phyloP scores from a whole-genome alignment of 495 filamentous ascomycete species.

The Aspergillus egyptiacus region DNA sequence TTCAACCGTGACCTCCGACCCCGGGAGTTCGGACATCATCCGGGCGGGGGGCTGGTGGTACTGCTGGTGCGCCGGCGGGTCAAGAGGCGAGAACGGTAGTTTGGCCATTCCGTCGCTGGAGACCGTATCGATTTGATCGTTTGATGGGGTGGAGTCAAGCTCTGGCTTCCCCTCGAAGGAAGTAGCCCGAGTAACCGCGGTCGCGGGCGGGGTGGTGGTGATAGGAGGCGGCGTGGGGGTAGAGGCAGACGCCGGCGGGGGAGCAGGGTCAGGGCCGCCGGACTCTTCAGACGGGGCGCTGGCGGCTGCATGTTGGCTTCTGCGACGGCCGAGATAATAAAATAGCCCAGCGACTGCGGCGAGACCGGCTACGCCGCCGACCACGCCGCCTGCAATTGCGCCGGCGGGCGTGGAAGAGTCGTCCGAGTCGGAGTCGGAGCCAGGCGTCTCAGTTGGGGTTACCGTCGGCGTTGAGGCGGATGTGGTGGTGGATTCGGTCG shows the following conservation, averaged over 20 bases:
- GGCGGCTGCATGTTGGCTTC: background rate
- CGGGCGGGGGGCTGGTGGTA: background rate
- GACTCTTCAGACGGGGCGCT: background rate
- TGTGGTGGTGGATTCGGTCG: background rate
- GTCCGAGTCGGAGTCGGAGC: background rate
- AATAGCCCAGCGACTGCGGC: background rate
- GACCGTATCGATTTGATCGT: background rate
- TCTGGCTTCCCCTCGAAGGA: background rate
- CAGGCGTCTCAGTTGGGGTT: background rate
- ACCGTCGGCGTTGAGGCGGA: background rate
- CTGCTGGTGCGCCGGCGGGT: background rate
- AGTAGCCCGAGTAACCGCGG: background rate
- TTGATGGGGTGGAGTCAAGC: background rate
- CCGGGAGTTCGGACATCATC: constrained; percentile 3
- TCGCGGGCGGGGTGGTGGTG: background rate
- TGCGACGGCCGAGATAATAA: constrained; percentile 9
- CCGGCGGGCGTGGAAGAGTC: background rate
- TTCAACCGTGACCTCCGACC: background rate
- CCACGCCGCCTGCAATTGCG: constrained; percentile 1
- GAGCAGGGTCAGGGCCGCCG: background rate
- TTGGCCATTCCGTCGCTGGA: background rate
- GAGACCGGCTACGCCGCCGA: background rate
- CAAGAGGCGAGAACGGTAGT: background rate
- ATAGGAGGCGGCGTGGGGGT: background rate
- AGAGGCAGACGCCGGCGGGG: background rate